These are phyloP conservation scores for Mimosa pudica DNA, from an alignment of 306 rosid genomes.

Conservation along the genomic window DNA sequence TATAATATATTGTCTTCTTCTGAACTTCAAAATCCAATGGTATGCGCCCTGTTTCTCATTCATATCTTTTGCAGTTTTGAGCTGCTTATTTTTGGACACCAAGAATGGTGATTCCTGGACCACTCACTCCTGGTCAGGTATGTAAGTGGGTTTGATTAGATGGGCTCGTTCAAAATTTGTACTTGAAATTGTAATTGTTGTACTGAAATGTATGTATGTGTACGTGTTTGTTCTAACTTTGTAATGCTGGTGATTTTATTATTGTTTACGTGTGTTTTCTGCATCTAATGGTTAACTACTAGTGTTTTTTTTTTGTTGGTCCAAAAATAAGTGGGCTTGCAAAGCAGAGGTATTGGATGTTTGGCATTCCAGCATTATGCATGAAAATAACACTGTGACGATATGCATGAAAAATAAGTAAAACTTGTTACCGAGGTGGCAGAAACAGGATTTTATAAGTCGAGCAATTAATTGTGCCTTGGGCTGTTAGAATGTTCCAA, in stretches of 20 bases:
- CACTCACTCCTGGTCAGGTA: constrained; percentile 80
- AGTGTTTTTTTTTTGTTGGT: background rate
- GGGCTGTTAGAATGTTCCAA: background rate
- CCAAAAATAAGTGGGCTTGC: background rate
- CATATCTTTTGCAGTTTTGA: constrained; percentile 43
- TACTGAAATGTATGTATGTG: background rate
- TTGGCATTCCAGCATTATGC: background rate
- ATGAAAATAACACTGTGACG: constrained; percentile 8
- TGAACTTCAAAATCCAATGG: constrained; percentile 22
- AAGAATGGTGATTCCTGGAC: constrained; percentile 65
- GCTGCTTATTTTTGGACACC: constrained; percentile 41
- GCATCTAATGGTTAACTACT: background rate
- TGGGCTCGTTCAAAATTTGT: background rate
- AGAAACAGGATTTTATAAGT: background rate
- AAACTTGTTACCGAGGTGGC: constrained; percentile 15
- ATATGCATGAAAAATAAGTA: background rate
- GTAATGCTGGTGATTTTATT: constrained; percentile 12
- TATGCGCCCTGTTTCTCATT: background rate
- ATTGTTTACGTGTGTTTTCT: constrained; percentile 29
- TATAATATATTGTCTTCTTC: background rate
- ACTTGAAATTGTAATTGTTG: background rate
- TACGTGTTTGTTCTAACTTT: background rate
- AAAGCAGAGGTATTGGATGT: background rate
- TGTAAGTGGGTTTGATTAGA: constrained; percentile 38
- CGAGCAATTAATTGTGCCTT: constrained; percentile 20